Evolutionary conservation across 768 basidiomycete genomes (phyloP).

Genomic region (Pilatotrama ljubarskyi): DNA sequence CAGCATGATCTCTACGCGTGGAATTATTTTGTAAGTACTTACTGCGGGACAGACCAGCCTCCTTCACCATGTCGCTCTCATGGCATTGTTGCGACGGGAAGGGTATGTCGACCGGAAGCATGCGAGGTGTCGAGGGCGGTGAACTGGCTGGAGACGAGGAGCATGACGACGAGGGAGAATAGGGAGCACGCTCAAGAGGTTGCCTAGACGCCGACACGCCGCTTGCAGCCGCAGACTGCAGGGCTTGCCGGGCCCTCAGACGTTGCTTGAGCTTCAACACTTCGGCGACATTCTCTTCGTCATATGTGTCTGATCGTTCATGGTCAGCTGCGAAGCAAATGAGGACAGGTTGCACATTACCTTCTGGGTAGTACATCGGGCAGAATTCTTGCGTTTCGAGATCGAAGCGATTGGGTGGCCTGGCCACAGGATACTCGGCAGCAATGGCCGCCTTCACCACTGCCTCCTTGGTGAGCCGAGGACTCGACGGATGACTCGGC

Average conservation of each 20-base stretch:
- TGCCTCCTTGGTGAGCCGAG: no score
- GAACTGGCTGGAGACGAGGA: not conserved
- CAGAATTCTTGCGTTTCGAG: not conserved
- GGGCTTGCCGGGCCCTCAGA: not conserved
- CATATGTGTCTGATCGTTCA: not conserved
- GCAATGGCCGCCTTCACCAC: no score
- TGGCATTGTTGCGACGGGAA: not conserved
- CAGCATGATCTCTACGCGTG: no score
- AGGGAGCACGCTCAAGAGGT: not conserved
- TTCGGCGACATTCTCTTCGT: slow-evolving; percentile 9
- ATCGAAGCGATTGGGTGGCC: no score
- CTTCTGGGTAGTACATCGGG: not conserved
- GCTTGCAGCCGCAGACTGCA: not conserved
- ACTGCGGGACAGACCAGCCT: no score
- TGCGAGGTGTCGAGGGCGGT: not conserved
- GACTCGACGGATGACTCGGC: no score
- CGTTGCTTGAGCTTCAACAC: slow-evolving; percentile 5
- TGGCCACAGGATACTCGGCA: no score
- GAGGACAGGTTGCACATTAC: not conserved
- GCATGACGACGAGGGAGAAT: not conserved
- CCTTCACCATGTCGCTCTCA: not conserved
- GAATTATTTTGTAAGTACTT: no score
- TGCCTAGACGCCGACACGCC: no score
- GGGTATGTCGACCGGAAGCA: not conserved
- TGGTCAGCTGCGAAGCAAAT: not conserved